These are phyloP conservation scores for Marvania coccoides DNA, from an alignment of 139 green algal genomes.

Conservation along the genomic window DNA sequence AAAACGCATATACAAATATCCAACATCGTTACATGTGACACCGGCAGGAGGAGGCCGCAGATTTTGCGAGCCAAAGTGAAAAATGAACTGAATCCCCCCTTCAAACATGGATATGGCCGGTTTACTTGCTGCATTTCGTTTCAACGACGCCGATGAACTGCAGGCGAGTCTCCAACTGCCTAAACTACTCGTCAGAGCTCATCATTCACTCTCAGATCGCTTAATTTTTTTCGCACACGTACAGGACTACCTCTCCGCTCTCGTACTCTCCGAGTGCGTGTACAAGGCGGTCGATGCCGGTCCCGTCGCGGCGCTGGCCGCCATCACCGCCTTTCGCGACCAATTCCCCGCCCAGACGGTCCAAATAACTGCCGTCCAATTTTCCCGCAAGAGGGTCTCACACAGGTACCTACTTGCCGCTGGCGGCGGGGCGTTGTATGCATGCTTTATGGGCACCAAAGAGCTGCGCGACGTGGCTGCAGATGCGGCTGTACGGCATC, in stretches of 20 bases:
- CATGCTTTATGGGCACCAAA: neutral
- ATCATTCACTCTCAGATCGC: too few species aligned
- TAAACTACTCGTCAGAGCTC: neutral
- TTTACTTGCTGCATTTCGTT: too few species aligned
- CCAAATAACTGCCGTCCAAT: neutral
- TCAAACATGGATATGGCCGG: too few species aligned
- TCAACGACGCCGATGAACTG: neutral
- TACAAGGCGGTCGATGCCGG: neutral
- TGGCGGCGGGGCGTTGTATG: neutral
- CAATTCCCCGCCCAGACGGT: neutral
- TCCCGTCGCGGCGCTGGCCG: neutral
- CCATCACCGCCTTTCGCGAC: neutral
- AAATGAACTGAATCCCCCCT: too few species aligned
- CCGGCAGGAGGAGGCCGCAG: too few species aligned
- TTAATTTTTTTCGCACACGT: neutral
- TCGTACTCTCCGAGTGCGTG: neutral
- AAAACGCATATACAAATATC: too few species aligned
- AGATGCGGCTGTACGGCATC: neutral
- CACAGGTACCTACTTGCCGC: conserved; percentile 1
- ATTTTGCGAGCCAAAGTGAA: too few species aligned
- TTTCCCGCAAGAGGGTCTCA: neutral
- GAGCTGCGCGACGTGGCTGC: neutral
- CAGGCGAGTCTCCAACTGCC: neutral
- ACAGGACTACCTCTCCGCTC: neutral
- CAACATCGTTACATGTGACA: too few species aligned